Conservation (phyloP, 2,329 filamentous ascomycete species). For the Aureobasidium sp. region DNA sequence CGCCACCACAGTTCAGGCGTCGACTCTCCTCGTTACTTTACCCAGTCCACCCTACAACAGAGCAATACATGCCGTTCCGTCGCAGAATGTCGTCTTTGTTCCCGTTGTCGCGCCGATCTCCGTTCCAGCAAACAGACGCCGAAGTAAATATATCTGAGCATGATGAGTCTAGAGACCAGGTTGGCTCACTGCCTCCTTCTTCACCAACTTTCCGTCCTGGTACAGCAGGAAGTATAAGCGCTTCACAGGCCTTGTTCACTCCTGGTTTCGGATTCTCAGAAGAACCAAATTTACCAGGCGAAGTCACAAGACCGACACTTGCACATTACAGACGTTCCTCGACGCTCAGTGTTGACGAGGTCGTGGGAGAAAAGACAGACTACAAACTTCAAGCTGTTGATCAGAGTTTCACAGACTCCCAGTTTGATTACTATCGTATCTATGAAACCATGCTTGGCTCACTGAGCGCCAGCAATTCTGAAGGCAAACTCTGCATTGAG, state of each 20-base stretch:
- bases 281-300: neutral
- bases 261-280: neutral
- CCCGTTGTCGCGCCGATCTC: neutral
- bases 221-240: neutral
- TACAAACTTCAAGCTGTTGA: conserved; percentile 59
- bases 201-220: neutral
- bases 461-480: conserved; percentile 51
- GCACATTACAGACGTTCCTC: conserved; percentile 2
- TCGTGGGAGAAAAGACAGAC: conserved; percentile 56
- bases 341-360: conserved; percentile 47
- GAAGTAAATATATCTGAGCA: neutral
- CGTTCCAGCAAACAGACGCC: neutral
- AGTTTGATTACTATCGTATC: conserved; percentile 52
- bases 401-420: conserved; percentile 60
- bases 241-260: neutral
- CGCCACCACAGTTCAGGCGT: conserved; percentile 13
- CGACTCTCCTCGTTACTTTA: neutral
- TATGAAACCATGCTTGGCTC: conserved; percentile 52
- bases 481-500: conserved; percentile 56
- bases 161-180: conserved; percentile 2
- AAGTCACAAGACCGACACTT: neutral
- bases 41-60: neutral
- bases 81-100: neutral
- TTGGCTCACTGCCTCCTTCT: neutral
- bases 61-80: neutral